Base-by-base conservation (phyloP, 768 basidiomycete genomes). In the Phylloporus sp. region DNA sequence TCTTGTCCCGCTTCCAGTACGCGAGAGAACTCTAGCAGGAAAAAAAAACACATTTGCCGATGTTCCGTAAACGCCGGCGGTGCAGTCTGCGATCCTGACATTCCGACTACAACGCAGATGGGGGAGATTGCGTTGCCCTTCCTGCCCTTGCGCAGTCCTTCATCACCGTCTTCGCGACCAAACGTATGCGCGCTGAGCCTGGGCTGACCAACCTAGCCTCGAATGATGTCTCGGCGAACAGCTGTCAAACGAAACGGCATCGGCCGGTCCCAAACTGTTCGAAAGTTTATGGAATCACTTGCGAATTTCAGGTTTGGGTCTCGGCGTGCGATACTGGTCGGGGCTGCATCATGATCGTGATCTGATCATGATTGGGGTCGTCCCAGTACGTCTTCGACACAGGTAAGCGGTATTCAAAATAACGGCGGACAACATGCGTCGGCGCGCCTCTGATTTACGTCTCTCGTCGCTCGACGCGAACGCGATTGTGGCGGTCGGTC, bases 361-460 rank as follows among this genome's bases (percentile, higher is more conserved):
- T n/a, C n/a, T 6, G 4, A 27, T 27, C 9, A 27, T 27, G 27
- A 27, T 31, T 27, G 20, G 23, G 18, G 10, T 17, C 9, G 26
- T 18, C n/a, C n/a, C 45, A 18, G 31, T 24, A 9, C 8, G 27
- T 27, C 27, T 27, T 9, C 7, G 27, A 37, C 28, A 42, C 23
- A 11, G 26, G 31, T 17, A n/a, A 21, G 34, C n/a, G 9, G 9
- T 26, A 9, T 33, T 28, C 38, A 9, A 38, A 46, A 46, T 11
- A 37, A 40, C n/a, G 22, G 15, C 10, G 32, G 34, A 35, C 29
- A 24, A 48, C 58, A 61, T 46, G 59, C 46, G 53, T 55, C 56
- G 57, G 60, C 27, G 57, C 28, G 57, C 42, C 53, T 44, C 48
- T 42, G 44, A 45, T 60, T 59, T 60, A 60, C 58, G 58, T 60